Base-by-base conservation (phyloP, 768 basidiomycete species). In the Pleurotus tuber-regium region DNA sequence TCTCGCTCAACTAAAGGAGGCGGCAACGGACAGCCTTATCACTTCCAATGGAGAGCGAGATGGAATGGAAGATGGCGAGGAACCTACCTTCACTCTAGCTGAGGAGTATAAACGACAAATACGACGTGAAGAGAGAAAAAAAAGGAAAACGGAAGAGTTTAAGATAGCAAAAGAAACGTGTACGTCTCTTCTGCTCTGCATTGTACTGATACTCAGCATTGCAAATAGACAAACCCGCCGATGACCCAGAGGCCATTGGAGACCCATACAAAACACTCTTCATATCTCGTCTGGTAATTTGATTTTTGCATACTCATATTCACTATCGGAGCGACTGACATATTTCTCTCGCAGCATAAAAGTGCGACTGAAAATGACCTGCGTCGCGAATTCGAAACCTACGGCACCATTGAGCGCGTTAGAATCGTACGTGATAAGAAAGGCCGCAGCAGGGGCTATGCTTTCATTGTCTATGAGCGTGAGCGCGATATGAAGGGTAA, bases 401-500 rank as follows among this genome's bases (percentile, higher is more conserved):
- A 90, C 66, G 97, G 97, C 18, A 87, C 88, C 7, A 92, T 99
- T 59, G 97, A 98, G 72, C 83, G 91, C 53, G 87, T 98, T 57
- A 81, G 93, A 55, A 90, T 99, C 49, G 95, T 98, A 9, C 83
- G 87, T 28, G 92, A 97, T 76, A 84, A 89, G 67, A 94, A 94
- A 63, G 82, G 79, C 43, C 89, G 92, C 52, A 83, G 89, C 63
- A 76, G 89, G 56, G 93, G 94, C 11, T 98, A 98, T 66, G 96
- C 96, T 18, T 99, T 99, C 70, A 79, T 99, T 56, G 94, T 99
- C 14, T 99, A 92, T 59, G 97, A 99, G 66, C 84, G 97, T 25
- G 97, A 98, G 71, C 84, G 95, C 53, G 97, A 99, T 66, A 99
- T 99, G 97, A 98, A 98, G 82, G 95, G 95, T 95, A 66, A 40